Evolutionary conservation across 495 filamentous ascomycete species (phyloP).

Genomic region (Aspergillus mulundensis): DNA sequence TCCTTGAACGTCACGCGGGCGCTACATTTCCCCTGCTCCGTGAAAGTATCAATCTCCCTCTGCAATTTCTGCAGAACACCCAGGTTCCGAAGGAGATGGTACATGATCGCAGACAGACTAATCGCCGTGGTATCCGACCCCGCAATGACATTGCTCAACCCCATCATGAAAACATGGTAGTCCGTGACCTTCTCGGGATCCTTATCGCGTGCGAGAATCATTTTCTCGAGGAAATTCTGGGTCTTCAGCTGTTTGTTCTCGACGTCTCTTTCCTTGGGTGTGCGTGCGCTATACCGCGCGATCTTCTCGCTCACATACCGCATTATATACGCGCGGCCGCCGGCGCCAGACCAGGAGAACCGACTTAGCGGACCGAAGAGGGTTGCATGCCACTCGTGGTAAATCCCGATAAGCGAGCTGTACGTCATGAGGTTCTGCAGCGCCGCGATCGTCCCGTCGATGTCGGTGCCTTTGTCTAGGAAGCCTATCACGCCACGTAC

Average conservation of each 20-base stretch:
- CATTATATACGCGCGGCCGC: slow-evolving; percentile 38
- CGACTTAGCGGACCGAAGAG: slow-evolving; percentile 38
- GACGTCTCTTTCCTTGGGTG: too few relatives aligned
- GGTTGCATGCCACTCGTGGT: slow-evolving; percentile 41
- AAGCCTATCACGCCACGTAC: slow-evolving; percentile 42
- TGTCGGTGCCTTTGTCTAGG: slow-evolving; percentile 58
- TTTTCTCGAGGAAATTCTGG: slow-evolving; percentile 52
- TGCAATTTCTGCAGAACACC: slow-evolving; percentile 34
- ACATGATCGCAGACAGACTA: slow-evolving; percentile 46
- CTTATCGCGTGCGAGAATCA: slow-evolving; percentile 50
- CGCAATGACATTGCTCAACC: slow-evolving; percentile 49
- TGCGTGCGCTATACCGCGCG: slow-evolving; percentile 21
- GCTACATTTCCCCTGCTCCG: slow-evolving; percentile 24
- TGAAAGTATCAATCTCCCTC: slow-evolving; percentile 41
- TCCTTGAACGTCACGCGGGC: slow-evolving; percentile 41
- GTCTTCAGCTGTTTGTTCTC: slow-evolving; percentile 23
- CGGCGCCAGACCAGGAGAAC: slow-evolving; percentile 38
- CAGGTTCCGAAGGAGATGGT: slow-evolving; percentile 44
- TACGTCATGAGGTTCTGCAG: slow-evolving; percentile 53
- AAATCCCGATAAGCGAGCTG: slow-evolving; percentile 50
- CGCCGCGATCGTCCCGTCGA: slow-evolving; percentile 57
- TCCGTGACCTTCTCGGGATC: slow-evolving; percentile 53
- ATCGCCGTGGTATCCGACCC: slow-evolving; percentile 56
- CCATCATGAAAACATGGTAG: slow-evolving; percentile 47
- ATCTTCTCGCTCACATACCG: slow-evolving; percentile 45